Evolutionary conservation across 192 early-diverging fungal genomes (phyloP).

Genomic region (Diversispora epigaea): DNA sequence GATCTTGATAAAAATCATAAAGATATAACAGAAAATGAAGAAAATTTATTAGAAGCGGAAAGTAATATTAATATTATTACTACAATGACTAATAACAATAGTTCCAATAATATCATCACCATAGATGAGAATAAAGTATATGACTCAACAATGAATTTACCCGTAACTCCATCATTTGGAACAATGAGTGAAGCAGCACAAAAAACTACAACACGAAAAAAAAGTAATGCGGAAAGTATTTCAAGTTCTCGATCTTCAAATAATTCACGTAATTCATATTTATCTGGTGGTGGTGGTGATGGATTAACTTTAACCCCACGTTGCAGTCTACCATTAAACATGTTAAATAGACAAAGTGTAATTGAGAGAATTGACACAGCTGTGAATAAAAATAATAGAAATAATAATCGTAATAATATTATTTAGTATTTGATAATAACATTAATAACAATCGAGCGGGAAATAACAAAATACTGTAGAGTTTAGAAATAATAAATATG

Average conservation of each 20-base stretch:
- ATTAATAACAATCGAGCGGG: no score
- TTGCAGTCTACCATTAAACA: not conserved
- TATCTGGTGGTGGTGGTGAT: not conserved
- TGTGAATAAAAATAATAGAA: no score
- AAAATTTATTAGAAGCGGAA: no score
- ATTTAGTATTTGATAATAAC: no score
- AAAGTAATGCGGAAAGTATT: not conserved
- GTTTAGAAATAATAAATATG: no score
- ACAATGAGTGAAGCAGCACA: not conserved
- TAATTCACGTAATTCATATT: not conserved
- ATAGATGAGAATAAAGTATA: not conserved
- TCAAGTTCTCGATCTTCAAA: not conserved
- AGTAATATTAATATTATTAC: no score
- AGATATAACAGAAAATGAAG: no score
- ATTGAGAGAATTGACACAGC: not conserved
- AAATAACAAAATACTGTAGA: no score
- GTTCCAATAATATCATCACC: no score
- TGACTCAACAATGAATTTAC: not conserved
- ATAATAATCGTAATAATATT: no score
- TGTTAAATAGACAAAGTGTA: not conserved
- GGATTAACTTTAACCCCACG: not conserved
- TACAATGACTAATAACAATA: no score
- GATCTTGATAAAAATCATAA: no score
- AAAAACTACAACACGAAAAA: not conserved
- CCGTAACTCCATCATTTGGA: not conserved